These are phyloP conservation scores for Dioszegia hungarica DNA, from an alignment of 768 basidiomycete species.

Conservation along the genomic window DNA sequence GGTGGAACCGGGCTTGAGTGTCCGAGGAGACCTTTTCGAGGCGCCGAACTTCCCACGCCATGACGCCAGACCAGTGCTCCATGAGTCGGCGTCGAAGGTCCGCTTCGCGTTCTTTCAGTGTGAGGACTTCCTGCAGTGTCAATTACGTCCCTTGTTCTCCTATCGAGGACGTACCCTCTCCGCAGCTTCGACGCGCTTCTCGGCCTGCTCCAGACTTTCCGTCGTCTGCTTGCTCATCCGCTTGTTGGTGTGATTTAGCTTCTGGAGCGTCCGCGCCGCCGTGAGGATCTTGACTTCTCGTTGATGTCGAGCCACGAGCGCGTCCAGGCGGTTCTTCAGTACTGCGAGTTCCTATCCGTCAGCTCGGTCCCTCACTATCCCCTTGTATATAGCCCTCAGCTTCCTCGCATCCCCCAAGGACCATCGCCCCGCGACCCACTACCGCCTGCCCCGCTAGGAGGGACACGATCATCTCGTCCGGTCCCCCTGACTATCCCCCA, in stretches of 20 bases:
- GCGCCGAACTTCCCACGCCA: constrained; percentile 49
- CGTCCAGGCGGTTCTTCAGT: constrained; percentile 37
- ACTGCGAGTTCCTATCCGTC: constrained; percentile 41
- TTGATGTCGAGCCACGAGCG: constrained; percentile 43
- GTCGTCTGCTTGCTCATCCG: constrained; percentile 49
- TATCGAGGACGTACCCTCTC: constrained; percentile 35
- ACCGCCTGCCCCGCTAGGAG: constrained; percentile 89
- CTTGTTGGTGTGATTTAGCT: constrained; percentile 48
- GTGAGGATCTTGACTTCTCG: constrained; percentile 50
- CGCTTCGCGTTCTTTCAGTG: constrained; percentile 43
- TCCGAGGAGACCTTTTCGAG: constrained; percentile 34
- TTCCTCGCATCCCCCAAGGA: constrained; percentile 68
- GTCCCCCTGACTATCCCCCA: too few species aligned
- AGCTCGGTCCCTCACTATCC: not conserved
- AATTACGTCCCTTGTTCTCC: not conserved
- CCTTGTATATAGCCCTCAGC: constrained; percentile 65
- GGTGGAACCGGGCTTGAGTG: constrained; percentile 23
- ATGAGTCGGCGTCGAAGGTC: constrained; percentile 40
- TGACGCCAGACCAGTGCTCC: constrained; percentile 49
- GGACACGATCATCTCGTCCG: constrained; percentile 79
- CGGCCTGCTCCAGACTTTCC: constrained; percentile 47
- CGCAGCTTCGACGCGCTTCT: constrained; percentile 47
- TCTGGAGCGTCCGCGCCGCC: constrained; percentile 48
- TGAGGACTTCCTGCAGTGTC: constrained; percentile 42
- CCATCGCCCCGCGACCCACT: constrained; percentile 76